Evolutionary conservation across 331 rosid species (phyloP), one percentile per base, ranked within the genome.

Genomic region (Rhamnella rubrinervis): DNA sequence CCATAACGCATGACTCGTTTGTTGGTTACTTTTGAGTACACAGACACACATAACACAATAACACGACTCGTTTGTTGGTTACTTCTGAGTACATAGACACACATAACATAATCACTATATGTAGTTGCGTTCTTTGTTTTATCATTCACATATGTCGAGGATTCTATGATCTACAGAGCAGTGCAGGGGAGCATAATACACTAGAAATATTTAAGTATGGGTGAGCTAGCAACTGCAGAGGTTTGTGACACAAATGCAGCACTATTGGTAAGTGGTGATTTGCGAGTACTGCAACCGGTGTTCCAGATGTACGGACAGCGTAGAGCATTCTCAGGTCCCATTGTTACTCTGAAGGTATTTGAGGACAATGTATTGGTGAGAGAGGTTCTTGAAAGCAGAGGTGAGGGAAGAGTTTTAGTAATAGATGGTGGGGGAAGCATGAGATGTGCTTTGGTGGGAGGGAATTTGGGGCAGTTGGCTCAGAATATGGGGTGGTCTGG

Each of bases 311-410:
- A 70, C 47, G 75, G 75, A 20, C 66, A 47, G 31, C 12, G 75
- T 7, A 6, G 59, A 53, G 35, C 66, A 15, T 70, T 70, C 57
- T 60, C 67, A 20, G 75, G 75, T 0, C 67, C 66, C 7, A 38
- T 70, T 18, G 66, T 59, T 19, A 70, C 75, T 5, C 37, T 70
- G 15, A 59, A 55, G 66, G 75, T 70, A 51, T 70, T 70, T 7
- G 75, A 70, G 59, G 75, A 70, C 66, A 70, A 70, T 16, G 59
- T 60, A 11, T 40, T 70, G 47, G 75, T 70, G 67, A 59, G 75
- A 64, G 66, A 59, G 59, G 19, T 15, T 9, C 44, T 70, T 59
- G 75, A 70, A 20, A 49, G 37, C 35, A 49, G 16, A 37, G 75
- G 75, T 9, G 75, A 70, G 7, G 75, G 75, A 15, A 55, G 67